Conservation (phyloP, 345 rosid species). For the Ceriops zippeliana region DNA sequence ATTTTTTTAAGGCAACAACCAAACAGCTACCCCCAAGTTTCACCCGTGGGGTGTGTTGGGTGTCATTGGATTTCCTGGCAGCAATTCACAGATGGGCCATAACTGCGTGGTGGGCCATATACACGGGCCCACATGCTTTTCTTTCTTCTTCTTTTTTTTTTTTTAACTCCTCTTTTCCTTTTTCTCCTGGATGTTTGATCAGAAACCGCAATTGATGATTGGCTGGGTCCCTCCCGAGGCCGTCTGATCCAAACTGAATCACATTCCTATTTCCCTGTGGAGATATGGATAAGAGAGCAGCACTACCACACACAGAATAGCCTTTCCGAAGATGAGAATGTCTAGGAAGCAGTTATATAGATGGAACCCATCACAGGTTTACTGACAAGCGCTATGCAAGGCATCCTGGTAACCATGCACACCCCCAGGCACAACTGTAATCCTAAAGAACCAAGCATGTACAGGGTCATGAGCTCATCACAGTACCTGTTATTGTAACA, state of each 20-base stretch:
- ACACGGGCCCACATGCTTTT: neutral
- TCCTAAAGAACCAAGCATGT: no score
- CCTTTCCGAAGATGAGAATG: conserved; percentile 11
- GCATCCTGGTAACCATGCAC: no score
- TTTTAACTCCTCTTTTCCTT: no score
- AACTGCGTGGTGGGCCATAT: neutral
- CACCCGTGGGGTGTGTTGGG: no score
- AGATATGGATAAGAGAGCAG: conserved; percentile 28
- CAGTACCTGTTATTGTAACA: no score
- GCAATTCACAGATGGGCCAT: neutral
- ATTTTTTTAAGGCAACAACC: no score
- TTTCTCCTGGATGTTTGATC: neutral
- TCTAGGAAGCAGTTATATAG: neutral
- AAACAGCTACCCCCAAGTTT: no score
- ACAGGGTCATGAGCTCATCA: no score
- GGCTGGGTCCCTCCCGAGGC: neutral
- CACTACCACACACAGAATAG: conserved; percentile 36
- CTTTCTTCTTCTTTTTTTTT: no score
- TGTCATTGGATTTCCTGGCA: conserved; percentile 5
- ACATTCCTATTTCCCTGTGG: conserved; percentile 3
- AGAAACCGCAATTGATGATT: neutral
- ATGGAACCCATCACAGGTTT: conserved; percentile 10
- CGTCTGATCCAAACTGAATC: neutral
- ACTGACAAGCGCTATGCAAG: neutral
- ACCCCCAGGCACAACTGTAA: no score